Conservation (phyloP, 192 early-diverging fungal species). For the Jimgerdemannia flammicorona region DNA sequence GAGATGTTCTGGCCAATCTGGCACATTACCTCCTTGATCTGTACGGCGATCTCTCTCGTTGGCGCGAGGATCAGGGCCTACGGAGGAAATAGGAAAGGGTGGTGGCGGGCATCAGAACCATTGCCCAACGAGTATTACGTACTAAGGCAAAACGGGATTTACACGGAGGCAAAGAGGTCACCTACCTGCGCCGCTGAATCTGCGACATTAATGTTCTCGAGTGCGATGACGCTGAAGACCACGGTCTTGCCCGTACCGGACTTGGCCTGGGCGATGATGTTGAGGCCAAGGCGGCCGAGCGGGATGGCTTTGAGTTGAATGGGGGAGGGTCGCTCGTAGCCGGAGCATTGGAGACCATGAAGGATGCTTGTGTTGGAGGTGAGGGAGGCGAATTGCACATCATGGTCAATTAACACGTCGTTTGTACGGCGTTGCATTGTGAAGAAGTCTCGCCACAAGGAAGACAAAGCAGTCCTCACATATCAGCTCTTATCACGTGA, state of each 20-base stretch:
- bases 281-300: constrained; percentile 48
- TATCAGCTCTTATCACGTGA: no score
- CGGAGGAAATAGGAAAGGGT: constrained; percentile 19
- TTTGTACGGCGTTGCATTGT: constrained; percentile 28
- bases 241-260: constrained; percentile 79
- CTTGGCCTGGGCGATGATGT: constrained; percentile 85
- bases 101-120: background rate
- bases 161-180: background rate
- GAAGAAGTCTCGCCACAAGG: constrained; percentile 2
- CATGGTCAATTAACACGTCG: constrained; percentile 53
- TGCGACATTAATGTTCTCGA: constrained; percentile 39
- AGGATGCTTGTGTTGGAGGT: constrained; percentile 37
- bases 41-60: constrained; percentile 59
- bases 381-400: constrained; percentile 46
- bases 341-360: constrained; percentile 36
- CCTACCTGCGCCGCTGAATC: constrained; percentile 22
- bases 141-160: background rate
- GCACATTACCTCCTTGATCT: constrained; percentile 52
- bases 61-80: constrained; percentile 49
- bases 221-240: constrained; percentile 61
- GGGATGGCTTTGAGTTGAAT: constrained; percentile 66
- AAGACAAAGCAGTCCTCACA: background rate
- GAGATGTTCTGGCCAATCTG: constrained; percentile 27
- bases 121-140: constrained; percentile 1
- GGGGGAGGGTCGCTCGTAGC: constrained; percentile 57